phyloP scores from a whole-genome alignment of 2,329 filamentous ascomycete genomes.

The Diaporthe nobilis region DNA sequence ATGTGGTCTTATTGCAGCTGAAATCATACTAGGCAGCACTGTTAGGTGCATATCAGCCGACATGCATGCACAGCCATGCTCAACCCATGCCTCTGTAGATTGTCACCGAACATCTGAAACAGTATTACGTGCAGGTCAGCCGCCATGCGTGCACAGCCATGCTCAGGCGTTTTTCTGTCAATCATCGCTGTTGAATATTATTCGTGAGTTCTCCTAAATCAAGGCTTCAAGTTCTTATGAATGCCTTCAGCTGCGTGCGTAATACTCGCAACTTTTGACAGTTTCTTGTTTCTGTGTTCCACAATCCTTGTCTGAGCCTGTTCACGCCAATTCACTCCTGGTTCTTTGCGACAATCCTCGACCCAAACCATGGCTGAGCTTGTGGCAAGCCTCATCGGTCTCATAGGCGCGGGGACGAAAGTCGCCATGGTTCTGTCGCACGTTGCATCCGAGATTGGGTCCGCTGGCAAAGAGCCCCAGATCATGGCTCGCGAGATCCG shows the following conservation, averaged over 20 bases:
- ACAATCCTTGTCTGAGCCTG: not conserved
- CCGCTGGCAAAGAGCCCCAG: not conserved
- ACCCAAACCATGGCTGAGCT: not conserved
- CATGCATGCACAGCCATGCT: not conserved
- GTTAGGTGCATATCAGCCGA: not conserved
- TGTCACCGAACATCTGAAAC: not conserved
- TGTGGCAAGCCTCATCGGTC: not conserved
- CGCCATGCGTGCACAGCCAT: too few species aligned
- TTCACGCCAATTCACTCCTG: too few species aligned
- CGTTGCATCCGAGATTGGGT: not conserved
- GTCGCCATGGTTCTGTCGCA: not conserved
- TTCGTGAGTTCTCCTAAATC: too few species aligned
- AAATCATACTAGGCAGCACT: not conserved
- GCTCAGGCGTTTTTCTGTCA: too few species aligned
- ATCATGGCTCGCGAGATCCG: slow-evolving; percentile 8
- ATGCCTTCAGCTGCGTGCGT: too few species aligned
- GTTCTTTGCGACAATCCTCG: not conserved
- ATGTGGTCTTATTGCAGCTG: not conserved
- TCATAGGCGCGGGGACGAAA: not conserved
- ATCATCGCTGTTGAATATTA: too few species aligned
- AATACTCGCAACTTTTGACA: too few species aligned
- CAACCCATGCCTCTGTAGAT: not conserved
- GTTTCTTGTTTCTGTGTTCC: not conserved
- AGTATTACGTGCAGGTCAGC: too few species aligned
- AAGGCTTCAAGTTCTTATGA: too few species aligned